Evolutionary conservation across 768 basidiomycete species (phyloP).

Genomic region (Amanita exitialis): DNA sequence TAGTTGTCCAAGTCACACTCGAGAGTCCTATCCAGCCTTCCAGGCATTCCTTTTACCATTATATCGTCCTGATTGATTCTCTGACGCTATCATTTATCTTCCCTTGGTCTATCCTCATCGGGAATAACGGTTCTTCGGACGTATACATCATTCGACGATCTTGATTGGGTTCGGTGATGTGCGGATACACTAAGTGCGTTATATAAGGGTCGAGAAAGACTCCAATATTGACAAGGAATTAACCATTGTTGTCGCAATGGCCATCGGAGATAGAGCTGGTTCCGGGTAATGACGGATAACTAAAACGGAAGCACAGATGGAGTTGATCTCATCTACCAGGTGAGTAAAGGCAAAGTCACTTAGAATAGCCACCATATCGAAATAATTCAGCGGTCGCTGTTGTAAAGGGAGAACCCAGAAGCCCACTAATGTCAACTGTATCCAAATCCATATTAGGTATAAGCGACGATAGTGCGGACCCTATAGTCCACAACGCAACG

Average conservation of each 20-base stretch:
- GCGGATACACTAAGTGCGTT: too few relatives aligned
- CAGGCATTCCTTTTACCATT: slow-evolving; percentile 37
- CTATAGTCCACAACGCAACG: too few relatives aligned
- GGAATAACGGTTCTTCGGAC: slow-evolving; percentile 44
- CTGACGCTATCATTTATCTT: slow-evolving; percentile 56
- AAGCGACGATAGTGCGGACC: too few relatives aligned
- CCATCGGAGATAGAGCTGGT: slow-evolving; percentile 30
- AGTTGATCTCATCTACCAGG: slow-evolving; percentile 67
- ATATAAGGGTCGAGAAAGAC: slow-evolving; percentile 32
- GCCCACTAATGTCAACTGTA: too few relatives aligned
- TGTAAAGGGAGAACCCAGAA: too few relatives aligned
- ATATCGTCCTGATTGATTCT: slow-evolving; percentile 53
- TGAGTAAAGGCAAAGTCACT: slow-evolving; percentile 48
- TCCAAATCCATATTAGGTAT: not conserved
- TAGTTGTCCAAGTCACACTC: too few relatives aligned
- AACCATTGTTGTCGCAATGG: slow-evolving; percentile 23
- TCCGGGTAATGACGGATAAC: slow-evolving; percentile 40
- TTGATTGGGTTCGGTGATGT: slow-evolving; percentile 32
- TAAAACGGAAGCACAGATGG: slow-evolving; percentile 52
- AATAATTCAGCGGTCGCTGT: not conserved
- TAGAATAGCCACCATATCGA: slow-evolving; percentile 22
- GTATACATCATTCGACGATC: slow-evolving; percentile 20
- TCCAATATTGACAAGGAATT: slow-evolving; percentile 15
- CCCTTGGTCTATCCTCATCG: slow-evolving; percentile 45
- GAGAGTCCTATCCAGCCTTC: slow-evolving; percentile 9